Evolutionary conservation across 1,284 basidiomycete genomes (phyloP), one percentile per base, ranked within the genome.

Genomic region (Dichomitus squalens): DNA sequence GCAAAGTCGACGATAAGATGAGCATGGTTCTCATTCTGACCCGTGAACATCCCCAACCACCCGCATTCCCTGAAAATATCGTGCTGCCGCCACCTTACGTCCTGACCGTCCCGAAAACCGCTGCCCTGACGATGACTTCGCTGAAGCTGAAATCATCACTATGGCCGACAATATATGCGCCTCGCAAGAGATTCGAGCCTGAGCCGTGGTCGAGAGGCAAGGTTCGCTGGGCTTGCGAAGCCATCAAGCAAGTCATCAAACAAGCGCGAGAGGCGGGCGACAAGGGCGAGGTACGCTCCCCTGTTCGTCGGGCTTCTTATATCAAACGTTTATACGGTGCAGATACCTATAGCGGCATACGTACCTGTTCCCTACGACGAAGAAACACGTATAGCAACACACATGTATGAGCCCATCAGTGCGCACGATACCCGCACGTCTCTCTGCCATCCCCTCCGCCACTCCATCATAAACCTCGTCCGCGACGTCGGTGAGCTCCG

Each of bases 121-220:
- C 88, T 6, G 95, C 95, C 0, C 77, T 90, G 2, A 94, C 90
- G 0, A 78, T 78, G 1, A 78, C 79, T 14, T 88, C 95, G 18
- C 76, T 94, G 3, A 70, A 75, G 23, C 72, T 85, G 36, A 94
- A 95, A 73, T 81, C 81, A 39, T 72, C 78, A 0, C 73, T 90
- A 23, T 96, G 95, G 95, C 95, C 95, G 0, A 93, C 93, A 7
- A 75, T 86, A 7, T 91, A 86, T 64, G 79, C 88, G 1, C 93
- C 93, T 0, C 79, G 83, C 16, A 80, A 87, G 43, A 91, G 90
- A 67, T 84, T 82, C 59, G 86, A 88, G 59, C 75, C 79, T 1
- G 84, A 88, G 56, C 75, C 75, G 4, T 94, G 93, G 90, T 80
- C 89, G 3, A 71, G 76, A 20, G 82, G 79, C 0, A 84, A 85